A percentile compares a stretch with the other conserved stretches of the same genome.
These are phyloP conservation scores for Starmerella ratchasimensis DNA, from an alignment of 805 yeast genomes.

Conservation along the genomic window DNA sequence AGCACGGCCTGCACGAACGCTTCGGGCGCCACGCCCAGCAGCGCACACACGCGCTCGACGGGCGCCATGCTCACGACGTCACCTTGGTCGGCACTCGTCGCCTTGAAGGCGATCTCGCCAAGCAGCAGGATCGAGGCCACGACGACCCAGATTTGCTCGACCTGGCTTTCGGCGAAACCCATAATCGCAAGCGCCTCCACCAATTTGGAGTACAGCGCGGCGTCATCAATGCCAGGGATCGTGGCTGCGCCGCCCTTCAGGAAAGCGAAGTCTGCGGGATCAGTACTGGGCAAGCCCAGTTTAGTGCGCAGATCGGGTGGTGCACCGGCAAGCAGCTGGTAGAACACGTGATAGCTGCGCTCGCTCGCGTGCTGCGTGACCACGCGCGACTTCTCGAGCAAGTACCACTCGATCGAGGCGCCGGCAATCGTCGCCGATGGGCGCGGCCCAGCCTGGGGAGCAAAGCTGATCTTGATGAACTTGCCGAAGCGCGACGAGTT, in stretches of 20 bases:
- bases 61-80: slow-evolving; percentile 40
- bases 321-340: slow-evolving; percentile 67
- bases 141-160: slow-evolving; percentile 44
- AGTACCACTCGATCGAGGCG: slow-evolving; percentile 88
- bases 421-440: slow-evolving; percentile 54
- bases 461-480: slow-evolving; percentile 76
- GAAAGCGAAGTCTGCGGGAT: slow-evolving; percentile 42
- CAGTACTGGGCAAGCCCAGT: slow-evolving; percentile 32
- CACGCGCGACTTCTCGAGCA: slow-evolving; percentile 86
- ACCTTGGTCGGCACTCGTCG: slow-evolving; percentile 64
- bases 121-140: slow-evolving; percentile 68
- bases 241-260: slow-evolving; percentile 40
- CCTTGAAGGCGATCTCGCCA: slow-evolving; percentile 68
- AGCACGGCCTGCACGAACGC: slow-evolving; percentile 47
- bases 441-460: slow-evolving; percentile 18
- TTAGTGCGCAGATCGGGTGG: slow-evolving; percentile 28
- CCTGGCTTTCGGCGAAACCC: slow-evolving; percentile 49
- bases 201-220: slow-evolving; percentile 48
- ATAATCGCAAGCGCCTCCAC: slow-evolving; percentile 55
- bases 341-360: slow-evolving; percentile 87
- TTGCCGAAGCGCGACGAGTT: slow-evolving; percentile 96
- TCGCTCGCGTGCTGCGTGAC: slow-evolving; percentile 60
- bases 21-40: slow-evolving; percentile 51
- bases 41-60: slow-evolving; percentile 38
- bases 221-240: slow-evolving; percentile 68